Evolutionary conservation across 148 eudicot genomes (phyloP).

Genomic region (Persicaria tinctoria): DNA sequence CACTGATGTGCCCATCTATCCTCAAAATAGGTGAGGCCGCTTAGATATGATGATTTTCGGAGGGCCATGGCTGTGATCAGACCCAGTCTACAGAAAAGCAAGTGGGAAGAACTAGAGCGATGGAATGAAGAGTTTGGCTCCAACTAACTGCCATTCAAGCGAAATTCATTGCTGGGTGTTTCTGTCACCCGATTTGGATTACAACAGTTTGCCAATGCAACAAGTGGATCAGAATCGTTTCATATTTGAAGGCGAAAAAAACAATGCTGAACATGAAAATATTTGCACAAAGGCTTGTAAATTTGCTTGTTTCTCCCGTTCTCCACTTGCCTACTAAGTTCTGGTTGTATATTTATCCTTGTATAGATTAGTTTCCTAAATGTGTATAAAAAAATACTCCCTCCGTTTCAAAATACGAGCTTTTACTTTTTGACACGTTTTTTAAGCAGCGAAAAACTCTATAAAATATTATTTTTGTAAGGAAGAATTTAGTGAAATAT

Average conservation of each 20-base stretch:
- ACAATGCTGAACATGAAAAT: background rate
- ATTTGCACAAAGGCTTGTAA: background rate
- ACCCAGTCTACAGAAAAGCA: slow-evolving; percentile 81
- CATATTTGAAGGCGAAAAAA: background rate
- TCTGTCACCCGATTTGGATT: background rate
- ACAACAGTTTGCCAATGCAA: background rate
- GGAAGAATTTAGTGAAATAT: too few relatives aligned
- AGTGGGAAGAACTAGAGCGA: slow-evolving; percentile 89
- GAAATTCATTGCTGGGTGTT: background rate
- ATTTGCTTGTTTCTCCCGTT: background rate
- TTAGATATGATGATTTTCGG: slow-evolving; percentile 66
- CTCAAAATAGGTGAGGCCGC: slow-evolving; percentile 56
- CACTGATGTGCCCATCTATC: background rate
- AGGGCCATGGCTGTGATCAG: slow-evolving; percentile 74
- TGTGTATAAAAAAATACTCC: too few relatives aligned
- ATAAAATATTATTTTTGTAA: too few relatives aligned
- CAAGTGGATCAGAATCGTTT: background rate
- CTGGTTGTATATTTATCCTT: background rate
- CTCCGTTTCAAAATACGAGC: too few relatives aligned
- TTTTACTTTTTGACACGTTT: too few relatives aligned
- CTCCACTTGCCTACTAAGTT: background rate
- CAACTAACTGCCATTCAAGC: slow-evolving; percentile 24
- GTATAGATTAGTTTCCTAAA: too few relatives aligned
- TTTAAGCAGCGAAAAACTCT: too few relatives aligned
- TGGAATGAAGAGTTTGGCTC: slow-evolving; percentile 90